Evolutionary conservation across 139 green algal species (phyloP).

Genomic region (Volvox reticuliferus): DNA sequence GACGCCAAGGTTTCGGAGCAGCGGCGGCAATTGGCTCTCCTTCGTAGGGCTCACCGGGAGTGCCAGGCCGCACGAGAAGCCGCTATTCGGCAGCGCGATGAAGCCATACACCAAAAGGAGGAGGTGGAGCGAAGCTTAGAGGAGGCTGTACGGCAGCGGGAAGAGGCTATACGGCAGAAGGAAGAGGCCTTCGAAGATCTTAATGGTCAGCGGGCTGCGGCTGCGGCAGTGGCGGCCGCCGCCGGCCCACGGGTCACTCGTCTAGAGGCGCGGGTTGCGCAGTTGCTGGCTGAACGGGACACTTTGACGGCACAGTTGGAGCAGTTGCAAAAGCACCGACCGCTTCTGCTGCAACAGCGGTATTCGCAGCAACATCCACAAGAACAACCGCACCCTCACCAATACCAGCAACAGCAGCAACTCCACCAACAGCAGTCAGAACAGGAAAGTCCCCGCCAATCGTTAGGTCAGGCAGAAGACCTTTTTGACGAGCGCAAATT

Average conservation of each 20-base stretch:
- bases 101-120: neutral
- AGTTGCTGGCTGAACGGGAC: constrained; percentile 38
- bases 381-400: neutral
- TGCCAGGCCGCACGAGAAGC: neutral
- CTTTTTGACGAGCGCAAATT: neutral
- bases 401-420: neutral
- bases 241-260: constrained; percentile 25
- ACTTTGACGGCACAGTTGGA: neutral
- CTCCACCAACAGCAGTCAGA: no score
- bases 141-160: neutral
- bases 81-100: neutral
- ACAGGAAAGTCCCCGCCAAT: neutral
- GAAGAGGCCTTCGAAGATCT: constrained; percentile 10
- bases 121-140: neutral
- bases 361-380: neutral
- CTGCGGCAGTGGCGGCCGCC: neutral
- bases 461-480: neutral
- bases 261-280: constrained; percentile 44
- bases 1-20: constrained; percentile 2
- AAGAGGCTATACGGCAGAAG: neutral
- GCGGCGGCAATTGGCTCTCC: neutral
- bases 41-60: neutral
- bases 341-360: neutral
- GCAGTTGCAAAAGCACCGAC: neutral
- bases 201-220: neutral